phyloP scores from a whole-genome alignment of 2,329 filamentous ascomycete genomes.

The Davidsoniella neocaledoniae region DNA sequence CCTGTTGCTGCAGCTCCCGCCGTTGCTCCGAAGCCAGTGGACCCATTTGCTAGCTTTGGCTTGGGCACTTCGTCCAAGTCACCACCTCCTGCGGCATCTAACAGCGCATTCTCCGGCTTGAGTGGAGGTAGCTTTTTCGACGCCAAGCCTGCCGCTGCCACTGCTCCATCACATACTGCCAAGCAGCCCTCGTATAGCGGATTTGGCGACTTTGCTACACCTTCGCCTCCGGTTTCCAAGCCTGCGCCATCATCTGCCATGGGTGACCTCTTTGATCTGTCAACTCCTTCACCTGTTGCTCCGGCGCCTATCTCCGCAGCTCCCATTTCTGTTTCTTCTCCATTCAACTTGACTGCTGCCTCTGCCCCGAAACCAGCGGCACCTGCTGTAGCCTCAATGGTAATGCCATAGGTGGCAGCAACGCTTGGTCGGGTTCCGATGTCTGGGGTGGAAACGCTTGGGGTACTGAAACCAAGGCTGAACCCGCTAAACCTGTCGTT shows the following conservation, averaged over 20 bases:
- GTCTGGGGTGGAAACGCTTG: constrained; percentile 83
- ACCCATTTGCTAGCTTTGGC: constrained; percentile 47
- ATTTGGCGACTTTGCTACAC: constrained; percentile 51
- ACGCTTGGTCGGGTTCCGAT: constrained; percentile 38
- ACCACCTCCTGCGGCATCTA: constrained; percentile 22
- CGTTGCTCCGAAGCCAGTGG: constrained; percentile 26
- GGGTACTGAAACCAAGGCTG: constrained; percentile 35
- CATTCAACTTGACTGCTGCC: constrained; percentile 55
- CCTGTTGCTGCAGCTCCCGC: constrained; percentile 20
- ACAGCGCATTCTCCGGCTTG: constrained; percentile 31
- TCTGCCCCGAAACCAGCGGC: constrained; percentile 26
- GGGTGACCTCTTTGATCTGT: constrained; percentile 70
- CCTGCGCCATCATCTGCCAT: constrained; percentile 41
- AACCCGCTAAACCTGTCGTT: constrained; percentile 33
- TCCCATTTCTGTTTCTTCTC: constrained; percentile 24
- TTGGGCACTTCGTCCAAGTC: constrained; percentile 19
- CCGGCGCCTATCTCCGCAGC: constrained; percentile 20
- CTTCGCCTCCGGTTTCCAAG: constrained; percentile 23
- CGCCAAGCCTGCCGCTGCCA: constrained; percentile 31
- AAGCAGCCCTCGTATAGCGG: constrained; percentile 37
- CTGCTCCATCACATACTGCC: constrained; percentile 24
- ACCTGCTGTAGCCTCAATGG: constrained; percentile 15
- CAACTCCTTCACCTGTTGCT: constrained; percentile 32
- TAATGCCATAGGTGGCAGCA: constrained; percentile 22
- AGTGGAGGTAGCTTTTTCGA: constrained; percentile 77